A percentile compares a stretch with the other conserved stretches of the same genome.
phyloP scores from a whole-genome alignment of 139 green algal species.

The Ostreobium quekettii region DNA sequence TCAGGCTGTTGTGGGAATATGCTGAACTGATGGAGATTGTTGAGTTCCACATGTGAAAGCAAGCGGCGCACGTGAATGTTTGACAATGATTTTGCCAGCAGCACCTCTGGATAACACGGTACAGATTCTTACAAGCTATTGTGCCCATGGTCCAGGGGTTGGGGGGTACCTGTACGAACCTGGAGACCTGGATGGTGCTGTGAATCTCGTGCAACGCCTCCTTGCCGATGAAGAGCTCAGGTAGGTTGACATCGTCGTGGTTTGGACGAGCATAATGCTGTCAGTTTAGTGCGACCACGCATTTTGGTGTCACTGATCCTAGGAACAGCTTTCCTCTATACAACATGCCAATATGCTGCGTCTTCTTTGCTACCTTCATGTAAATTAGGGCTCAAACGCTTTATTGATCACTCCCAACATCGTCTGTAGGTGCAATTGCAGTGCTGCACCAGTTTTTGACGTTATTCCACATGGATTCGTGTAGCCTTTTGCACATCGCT shows the following conservation, averaged over 20 bases:
- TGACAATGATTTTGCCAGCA: too few relatives aligned
- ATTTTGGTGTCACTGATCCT: not conserved
- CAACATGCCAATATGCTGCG: not conserved
- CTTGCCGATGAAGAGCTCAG: conserved; percentile 3
- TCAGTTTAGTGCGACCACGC: not conserved
- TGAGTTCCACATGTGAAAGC: too few relatives aligned
- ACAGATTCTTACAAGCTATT: not conserved
- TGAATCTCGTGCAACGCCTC: not conserved
- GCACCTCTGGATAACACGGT: too few relatives aligned
- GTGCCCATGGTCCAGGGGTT: not conserved
- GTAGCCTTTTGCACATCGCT: too few relatives aligned
- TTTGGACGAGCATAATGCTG: not conserved
- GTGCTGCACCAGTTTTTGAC: not conserved
- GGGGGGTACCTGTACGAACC: not conserved
- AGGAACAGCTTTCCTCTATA: not conserved
- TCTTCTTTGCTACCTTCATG: too few relatives aligned
- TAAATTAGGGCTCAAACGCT: too few relatives aligned
- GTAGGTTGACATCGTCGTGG: not conserved
- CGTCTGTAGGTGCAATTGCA: too few relatives aligned
- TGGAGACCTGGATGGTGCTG: not conserved
- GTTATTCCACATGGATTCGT: not conserved
- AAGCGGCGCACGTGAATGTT: too few relatives aligned
- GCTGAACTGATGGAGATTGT: not conserved
- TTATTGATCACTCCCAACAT: too few relatives aligned
- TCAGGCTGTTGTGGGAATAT: too few relatives aligned